A percentile compares a stretch with the other conserved stretches of the same genome.
These are phyloP conservation scores for Pholiota adiposa DNA, from an alignment of 1,284 basidiomycete genomes.

Conservation along the genomic window DNA sequence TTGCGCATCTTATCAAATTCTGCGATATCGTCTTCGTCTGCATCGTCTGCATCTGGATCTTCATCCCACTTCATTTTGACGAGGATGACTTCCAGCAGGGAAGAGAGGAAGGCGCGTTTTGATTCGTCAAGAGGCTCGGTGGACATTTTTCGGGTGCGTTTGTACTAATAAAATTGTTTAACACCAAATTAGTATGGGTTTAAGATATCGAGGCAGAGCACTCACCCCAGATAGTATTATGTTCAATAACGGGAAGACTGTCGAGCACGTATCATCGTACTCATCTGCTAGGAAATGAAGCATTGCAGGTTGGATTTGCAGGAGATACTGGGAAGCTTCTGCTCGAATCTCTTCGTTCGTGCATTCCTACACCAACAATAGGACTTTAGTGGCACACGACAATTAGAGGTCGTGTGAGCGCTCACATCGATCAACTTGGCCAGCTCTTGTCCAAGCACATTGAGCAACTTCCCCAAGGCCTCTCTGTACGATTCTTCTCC, in stretches of 20 bases:
- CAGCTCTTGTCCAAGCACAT: constrained; percentile 84
- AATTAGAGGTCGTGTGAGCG: constrained; percentile 22
- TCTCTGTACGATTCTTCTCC: constrained; percentile 89
- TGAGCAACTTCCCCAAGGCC: constrained; percentile 85
- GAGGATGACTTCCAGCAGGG: constrained; percentile 81
- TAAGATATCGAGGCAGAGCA: constrained; percentile 22
- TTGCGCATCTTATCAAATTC: constrained; percentile 89
- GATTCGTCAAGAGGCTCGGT: constrained; percentile 70
- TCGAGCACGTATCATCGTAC: constrained; percentile 85
- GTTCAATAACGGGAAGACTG: constrained; percentile 83
- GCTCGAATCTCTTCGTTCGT: constrained; percentile 64
- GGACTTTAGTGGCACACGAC: constrained; percentile 16
- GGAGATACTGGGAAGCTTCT: constrained; percentile 73
- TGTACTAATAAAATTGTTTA: constrained; percentile 58
- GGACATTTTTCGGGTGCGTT: constrained; percentile 72
- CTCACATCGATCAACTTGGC: constrained; percentile 84
- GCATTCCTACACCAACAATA: constrained; percentile 51
- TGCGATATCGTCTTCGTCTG: constrained; percentile 88
- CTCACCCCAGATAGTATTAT: constrained; percentile 76
- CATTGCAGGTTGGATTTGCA: constrained; percentile 79
- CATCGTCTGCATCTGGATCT: constrained; percentile 79
- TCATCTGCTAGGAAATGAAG: constrained; percentile 90
- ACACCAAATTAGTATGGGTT: neutral
- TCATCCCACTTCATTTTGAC: constrained; percentile 94
- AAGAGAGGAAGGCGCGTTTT: constrained; percentile 82